Base-by-base conservation (phyloP, 1,284 basidiomycete species). In the Cronartium ribicola region DNA sequence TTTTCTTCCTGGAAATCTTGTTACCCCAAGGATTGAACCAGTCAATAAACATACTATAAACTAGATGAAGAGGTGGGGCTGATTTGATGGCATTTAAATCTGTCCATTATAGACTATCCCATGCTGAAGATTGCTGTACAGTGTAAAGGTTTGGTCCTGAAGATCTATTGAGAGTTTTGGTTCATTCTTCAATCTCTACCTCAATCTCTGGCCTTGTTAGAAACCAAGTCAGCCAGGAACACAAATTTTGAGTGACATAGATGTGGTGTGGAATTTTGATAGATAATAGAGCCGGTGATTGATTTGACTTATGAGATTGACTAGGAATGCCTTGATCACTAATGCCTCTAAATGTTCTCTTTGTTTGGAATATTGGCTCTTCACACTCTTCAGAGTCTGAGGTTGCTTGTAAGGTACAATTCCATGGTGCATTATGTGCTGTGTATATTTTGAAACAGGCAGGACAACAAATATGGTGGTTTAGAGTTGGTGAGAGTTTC, bases 11-110 rank as follows among this genome's bases (percentile, higher is more conserved):
- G 37, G 70, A 14, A 2, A 66, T 40, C 44, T 57, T 72, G 63
- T 72, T 65, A 22, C 55, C 63, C 8, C 5, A 13, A 7, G 70
- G 68, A 20, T 70, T 70, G 44, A 70, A 70, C 59, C 40, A 69
- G 37, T 69, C 57, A 7, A 69, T 17, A 55, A 51, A 71, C 3
- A 71, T 36, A 11, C 5, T 39, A n/a, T 8, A 46, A 46, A 46
- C 44, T 46, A 46, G 17, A 46, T 46, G 8, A 8, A 46, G 17
- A 17, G 44, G 44, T 46, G n/a, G n/a, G n/a, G 8, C 17, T 46
- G 44, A 17, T 46, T 46, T 46, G 44, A 17, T 46, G 8, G 44
- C 8, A 46, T 8, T 8, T 8, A 8, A 8, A 8, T 46, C 44
- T 17, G 44, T 8, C 44, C 44, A 46, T 8, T 8, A 8, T 8